Evolutionary conservation across 2,329 filamentous ascomycete genomes (phyloP), one percentile per base, ranked within the genome.

Genomic region (Alternaria gaisen): DNA sequence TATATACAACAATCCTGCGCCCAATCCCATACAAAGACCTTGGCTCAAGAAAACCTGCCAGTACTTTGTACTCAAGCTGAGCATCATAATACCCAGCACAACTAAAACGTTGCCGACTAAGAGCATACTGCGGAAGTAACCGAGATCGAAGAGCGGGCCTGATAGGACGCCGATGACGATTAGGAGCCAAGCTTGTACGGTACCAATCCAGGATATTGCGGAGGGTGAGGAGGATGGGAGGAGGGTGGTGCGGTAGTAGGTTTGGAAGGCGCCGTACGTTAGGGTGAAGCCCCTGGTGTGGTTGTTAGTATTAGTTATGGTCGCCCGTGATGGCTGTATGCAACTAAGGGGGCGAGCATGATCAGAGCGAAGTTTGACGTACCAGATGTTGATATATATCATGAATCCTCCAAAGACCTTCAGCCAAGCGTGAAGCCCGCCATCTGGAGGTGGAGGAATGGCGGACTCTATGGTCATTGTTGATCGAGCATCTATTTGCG

Each of bases 21-120:
- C 77, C 4, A 76, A 38, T 0, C 77, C 77, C 75, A 79, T 84
- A 70, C 84, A 86, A 5, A 87, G 75, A 1, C 83, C 83, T 64
- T 88, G 86, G 0, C 83, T 79, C 4, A 87, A 80, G 42, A 86
- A 75, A 54, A 86, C 82, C 58, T 86, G 84, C 72, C 84, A 86
- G 65, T 85, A 86, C 53, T 83, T 66, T 4, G 79, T 84, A 47
- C 79, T 87, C 64, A 90, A 72, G 22, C 82, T 85, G 1, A 86
- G 80, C 86, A 89, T 88, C 85, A 90, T 88, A 11, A 90, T 75
- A 4, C 86, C 85, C 54, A 89, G 84, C 4, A 90, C 83, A 43
- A 88, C 83, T 2, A 79, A 80, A 72, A 62, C 86, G 2, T 83
- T 84, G 16, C 87, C 87, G 2, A 69, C 62, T 56, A 72, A 60